These are phyloP conservation scores for Tulasnella sp. DNA, from an alignment of 768 basidiomycete genomes.

Conservation along the genomic window DNA sequence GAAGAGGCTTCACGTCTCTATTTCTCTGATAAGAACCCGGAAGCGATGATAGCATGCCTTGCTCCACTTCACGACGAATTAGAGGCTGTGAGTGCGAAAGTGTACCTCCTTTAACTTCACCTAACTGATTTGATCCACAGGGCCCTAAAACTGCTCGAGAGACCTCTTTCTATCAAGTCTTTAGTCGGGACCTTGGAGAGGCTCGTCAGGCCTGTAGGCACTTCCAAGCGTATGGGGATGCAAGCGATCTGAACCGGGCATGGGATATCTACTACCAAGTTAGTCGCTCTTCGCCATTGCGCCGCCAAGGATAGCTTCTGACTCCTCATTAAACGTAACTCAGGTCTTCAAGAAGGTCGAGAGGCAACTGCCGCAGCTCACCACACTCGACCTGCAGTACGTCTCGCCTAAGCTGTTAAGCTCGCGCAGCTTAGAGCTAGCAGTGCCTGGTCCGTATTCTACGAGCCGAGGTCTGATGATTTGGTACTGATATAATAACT, in stretches of 20 bases:
- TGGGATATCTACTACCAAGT: slow-evolving; percentile 99
- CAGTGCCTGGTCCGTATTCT: slow-evolving; percentile 72
- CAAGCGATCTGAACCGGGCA: slow-evolving; percentile 84
- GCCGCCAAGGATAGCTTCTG: neutral
- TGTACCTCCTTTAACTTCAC: neutral
- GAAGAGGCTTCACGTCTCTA: slow-evolving; percentile 95
- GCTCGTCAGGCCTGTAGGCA: slow-evolving; percentile 85
- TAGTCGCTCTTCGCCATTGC: slow-evolving; percentile 25
- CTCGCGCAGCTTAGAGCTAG: slow-evolving; percentile 80
- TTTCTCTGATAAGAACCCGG: slow-evolving; percentile 94
- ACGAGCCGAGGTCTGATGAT: neutral
- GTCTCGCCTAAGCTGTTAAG: slow-evolving; percentile 88
- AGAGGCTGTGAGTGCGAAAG: slow-evolving; percentile 51
- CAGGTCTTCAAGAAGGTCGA: slow-evolving; percentile 95
- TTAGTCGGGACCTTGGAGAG: slow-evolving; percentile 83
- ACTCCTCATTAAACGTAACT: neutral
- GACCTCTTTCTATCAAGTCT: slow-evolving; percentile 88
- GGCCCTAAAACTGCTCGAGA: slow-evolving; percentile 91
- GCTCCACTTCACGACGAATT: slow-evolving; percentile 90
- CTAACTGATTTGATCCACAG: slow-evolving; percentile 31
- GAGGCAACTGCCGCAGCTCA: slow-evolving; percentile 81
- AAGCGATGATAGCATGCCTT: slow-evolving; percentile 89
- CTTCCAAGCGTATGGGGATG: slow-evolving; percentile 78
- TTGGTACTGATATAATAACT: neutral
- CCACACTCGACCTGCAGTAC: slow-evolving; percentile 89